Evolutionary conservation across 345 rosid genomes (phyloP), one percentile per base, ranked within the genome.

Genomic region (Theobroma cacao): DNA sequence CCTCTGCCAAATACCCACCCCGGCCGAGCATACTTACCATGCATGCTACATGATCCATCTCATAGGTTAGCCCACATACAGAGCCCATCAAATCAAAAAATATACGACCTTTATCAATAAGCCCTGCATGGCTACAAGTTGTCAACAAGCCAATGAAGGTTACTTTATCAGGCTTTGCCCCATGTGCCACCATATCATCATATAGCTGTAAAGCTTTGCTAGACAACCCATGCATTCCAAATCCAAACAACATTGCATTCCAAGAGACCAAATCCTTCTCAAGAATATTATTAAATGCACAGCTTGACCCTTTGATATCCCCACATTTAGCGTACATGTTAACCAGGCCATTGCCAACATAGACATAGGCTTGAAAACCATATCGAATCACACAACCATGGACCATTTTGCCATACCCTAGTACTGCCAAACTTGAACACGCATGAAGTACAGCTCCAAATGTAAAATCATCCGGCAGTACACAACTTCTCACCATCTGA

Each of bases 301-400:
- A 67, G 33, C 78, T 62, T 15, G 98, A 91, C 2, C 85, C 86
- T 17, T 78, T 82, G 22, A 91, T 80, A 72, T 91, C 84, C 70
- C 97, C 98, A 43, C 91, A 94, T 41, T 91, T 92, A 0, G 93
- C 97, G 81, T 94, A 94, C 90, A 94, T 88, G 78, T 92, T 90
- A 72, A 92, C 85, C 83, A 94, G 80, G 43, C 93, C 80, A 76
- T 94, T 92, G 66, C 93, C 93, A 70, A 91, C 90, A 78, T 89
- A 92, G 34, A 83, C 84, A 80, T 85, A 85, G 66, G 83, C 77
- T 64, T 77, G 85, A 69, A 90, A 92, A 56, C 97, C 98, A 67
- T 33, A 77, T 41, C 40, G 81, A 72, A 92, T 82, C 75, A 91
- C 34, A 79, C 88, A 88, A 67, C 91, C 87, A 72, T 92, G 97